Percentiles rank a stretch among this genome's conserved stretches.
phyloP scores from a whole-genome alignment of 306 rosid species.

The Cicer pinnatifidum region DNA sequence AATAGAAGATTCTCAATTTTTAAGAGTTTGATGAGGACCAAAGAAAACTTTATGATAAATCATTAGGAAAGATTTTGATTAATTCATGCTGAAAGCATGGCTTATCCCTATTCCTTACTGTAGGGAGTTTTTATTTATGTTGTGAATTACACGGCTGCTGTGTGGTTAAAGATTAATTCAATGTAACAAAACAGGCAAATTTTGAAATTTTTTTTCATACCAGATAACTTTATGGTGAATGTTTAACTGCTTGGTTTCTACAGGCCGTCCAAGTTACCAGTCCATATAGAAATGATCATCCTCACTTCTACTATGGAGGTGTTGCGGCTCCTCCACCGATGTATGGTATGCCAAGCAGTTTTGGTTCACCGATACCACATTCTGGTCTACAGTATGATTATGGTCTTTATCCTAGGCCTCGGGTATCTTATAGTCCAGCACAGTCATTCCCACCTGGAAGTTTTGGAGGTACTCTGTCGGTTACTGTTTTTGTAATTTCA shows the following conservation, averaged over 20 bases:
- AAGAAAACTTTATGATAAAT: neutral
- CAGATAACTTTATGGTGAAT: neutral
- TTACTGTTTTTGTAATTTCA: slow-evolving; percentile 8
- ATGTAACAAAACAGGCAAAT: neutral
- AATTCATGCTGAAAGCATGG: neutral
- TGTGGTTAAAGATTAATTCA: neutral
- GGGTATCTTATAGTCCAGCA: slow-evolving; percentile 46
- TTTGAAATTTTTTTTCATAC: neutral
- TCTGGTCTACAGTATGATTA: slow-evolving; percentile 51
- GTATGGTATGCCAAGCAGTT: slow-evolving; percentile 50
- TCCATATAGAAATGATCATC: slow-evolving; percentile 48
- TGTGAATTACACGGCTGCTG: neutral
- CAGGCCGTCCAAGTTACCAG: slow-evolving; percentile 54
- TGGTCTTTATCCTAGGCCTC: slow-evolving; percentile 44
- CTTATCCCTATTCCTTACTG: neutral
- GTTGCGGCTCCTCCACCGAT: slow-evolving; percentile 50
- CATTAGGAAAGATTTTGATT: neutral
- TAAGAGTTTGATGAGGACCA: neutral
- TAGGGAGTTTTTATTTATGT: slow-evolving; percentile 1
- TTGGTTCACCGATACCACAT: slow-evolving; percentile 52
- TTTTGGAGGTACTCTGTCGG: slow-evolving; percentile 51
- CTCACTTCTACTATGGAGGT: slow-evolving; percentile 52
- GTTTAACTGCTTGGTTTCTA: slow-evolving; percentile 14
- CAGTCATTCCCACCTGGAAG: slow-evolving; percentile 49
- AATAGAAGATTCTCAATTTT: neutral